phyloP scores from a whole-genome alignment of 805 yeast genomes.

The Jamesozyma lodderae region DNA sequence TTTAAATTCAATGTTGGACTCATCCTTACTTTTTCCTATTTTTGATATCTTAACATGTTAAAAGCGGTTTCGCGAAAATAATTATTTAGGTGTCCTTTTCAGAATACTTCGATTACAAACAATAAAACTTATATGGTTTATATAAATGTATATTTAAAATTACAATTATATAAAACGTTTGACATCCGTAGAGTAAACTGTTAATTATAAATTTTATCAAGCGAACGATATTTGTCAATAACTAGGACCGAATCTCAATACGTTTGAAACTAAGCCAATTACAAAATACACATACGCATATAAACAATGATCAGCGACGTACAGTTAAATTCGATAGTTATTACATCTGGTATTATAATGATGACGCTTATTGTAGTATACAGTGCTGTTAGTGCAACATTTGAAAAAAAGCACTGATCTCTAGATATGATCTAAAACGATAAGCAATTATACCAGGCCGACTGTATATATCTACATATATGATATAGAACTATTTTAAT shows the following conservation, averaged over 20 bases:
- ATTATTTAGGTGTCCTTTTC: not conserved
- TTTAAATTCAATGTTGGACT: no score
- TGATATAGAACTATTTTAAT: not conserved
- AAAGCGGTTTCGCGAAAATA: not conserved
- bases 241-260: no score
- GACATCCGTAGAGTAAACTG: no score
- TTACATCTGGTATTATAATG: conserved; percentile 64
- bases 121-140: no score
- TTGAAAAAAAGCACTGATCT: conserved; percentile 5
- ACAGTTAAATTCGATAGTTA: conserved; percentile 66
- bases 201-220: no score
- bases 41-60: no score
- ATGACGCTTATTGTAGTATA: conserved; percentile 63
- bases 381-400: conserved; percentile 53
- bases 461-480: not conserved
- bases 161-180: no score
- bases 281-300: not conserved
- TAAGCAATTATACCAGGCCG: not conserved
- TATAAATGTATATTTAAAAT: no score
- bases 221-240: no score
- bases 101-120: no score
- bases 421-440: not conserved
- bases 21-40: no score
- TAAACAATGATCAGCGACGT: conserved; percentile 68
- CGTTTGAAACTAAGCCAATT: no score